Conservation (phyloP, 2,329 filamentous ascomycete species). For the Blumeriella jaapii region DNA sequence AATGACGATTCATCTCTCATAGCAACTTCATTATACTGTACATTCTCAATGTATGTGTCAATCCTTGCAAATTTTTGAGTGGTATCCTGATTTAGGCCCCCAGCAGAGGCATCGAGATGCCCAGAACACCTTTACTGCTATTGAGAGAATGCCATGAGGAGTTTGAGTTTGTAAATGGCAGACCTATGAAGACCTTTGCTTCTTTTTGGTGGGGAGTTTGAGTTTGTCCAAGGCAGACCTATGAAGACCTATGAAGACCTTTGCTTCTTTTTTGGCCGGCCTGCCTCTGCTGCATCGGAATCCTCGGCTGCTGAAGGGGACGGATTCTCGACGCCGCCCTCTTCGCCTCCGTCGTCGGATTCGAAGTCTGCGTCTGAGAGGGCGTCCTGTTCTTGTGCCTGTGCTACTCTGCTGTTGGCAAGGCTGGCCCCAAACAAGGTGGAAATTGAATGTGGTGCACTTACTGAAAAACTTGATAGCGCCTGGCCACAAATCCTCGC, state of each 20-base stretch:
- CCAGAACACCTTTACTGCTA: no score
- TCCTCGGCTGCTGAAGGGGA: not conserved
- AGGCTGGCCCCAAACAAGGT: not conserved
- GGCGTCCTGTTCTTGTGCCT: conserved; percentile 59
- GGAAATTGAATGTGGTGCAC: conserved; percentile 24
- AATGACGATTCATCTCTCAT: no score
- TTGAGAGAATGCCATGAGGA: no score
- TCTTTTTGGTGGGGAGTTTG: no score
- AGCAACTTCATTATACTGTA: no score
- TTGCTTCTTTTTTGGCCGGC: conserved; percentile 1
- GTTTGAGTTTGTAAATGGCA: no score
- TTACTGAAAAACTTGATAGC: conserved; percentile 87
- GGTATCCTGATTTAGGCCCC: no score
- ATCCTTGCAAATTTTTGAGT: no score
- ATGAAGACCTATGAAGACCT: not conserved
- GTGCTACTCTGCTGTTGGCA: conserved; percentile 38
- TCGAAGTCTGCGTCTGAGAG: conserved; percentile 62
- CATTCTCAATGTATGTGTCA: no score
- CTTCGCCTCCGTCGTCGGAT: conserved; percentile 43
- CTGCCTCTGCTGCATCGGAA: not conserved
- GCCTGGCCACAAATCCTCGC: conserved; percentile 80
- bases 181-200: no score
- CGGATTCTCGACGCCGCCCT: conserved; percentile 17
- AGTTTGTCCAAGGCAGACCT: no score
- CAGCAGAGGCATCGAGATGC: no score